Base-by-base conservation (phyloP, 129 eudicot genomes). In the Chrysanthemum lavandulifolium region DNA sequence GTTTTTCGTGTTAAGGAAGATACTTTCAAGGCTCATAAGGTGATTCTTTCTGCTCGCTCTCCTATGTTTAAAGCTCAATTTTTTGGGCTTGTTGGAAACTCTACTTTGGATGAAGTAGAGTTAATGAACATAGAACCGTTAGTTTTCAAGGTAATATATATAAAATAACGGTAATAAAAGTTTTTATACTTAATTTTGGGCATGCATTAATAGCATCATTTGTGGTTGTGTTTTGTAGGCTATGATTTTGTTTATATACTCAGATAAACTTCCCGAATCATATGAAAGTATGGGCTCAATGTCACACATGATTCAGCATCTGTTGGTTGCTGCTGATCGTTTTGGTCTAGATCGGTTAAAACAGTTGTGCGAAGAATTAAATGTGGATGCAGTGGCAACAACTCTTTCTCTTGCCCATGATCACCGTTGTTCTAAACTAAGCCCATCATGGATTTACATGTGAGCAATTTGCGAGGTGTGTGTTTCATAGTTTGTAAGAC, bases 241-340 rank as follows among this genome's bases (percentile, higher is more conserved):
- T 14, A 53, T 53, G 19, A 14, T 53, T 14, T 53, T 15, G 18
- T 53, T 13, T 53, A 53, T 53, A 14, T 53, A 13, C 58, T 53
- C 58, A 11, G 58, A 53, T 53, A 14, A 53, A 11, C 18, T 53
- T 53, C 58, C 19, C 0, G 19, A 40, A 6, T 7, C 47, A 53
- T 13, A 53, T 53, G n/a, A 15, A 53, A 15, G 58, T 13, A 15
- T 53, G 6, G 58, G 10, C 47, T 53, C 58, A 53, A 53, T 14
- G n/a, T 53, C 58, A 53, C 19, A 53, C 58, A 53, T 53, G 58
- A 53, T 53, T 53, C 58, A 53, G 18, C 58, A 53, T 53, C 18
- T 53, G 58, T 53, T 53, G 58, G 58, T 53, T 53, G 58, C 58
- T 4, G 58, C 58, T 53, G 58, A 53, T 53, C 58, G 19, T 15